Percentiles rank a stretch among this genome's conserved stretches.
Evolutionary conservation across 2,329 filamentous ascomycete genomes (phyloP).

Genomic region (Stagonosporopsis cucurbitacearum): DNA sequence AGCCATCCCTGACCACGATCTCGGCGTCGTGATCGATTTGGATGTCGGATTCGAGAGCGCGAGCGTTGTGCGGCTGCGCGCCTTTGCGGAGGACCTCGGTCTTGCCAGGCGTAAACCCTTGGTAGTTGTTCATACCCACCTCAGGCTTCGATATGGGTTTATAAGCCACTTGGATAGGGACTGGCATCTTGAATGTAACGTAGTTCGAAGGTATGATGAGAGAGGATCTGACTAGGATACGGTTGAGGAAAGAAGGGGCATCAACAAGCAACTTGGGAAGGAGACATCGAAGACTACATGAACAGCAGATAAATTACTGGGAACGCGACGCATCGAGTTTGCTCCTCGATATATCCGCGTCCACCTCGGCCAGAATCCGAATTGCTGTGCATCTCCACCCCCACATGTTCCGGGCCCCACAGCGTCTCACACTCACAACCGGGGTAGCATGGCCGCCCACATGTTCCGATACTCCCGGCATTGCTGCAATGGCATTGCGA

Average conservation of each 20-base stretch:
- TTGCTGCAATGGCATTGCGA: neutral
- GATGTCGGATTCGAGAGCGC: constrained; percentile 49
- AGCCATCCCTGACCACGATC: constrained; percentile 53
- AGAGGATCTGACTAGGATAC: no score
- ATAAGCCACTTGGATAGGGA: constrained; percentile 36
- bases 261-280: neutral
- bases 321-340: neutral
- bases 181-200: constrained; percentile 35
- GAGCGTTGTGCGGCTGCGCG: constrained; percentile 44
- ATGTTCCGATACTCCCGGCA: neutral
- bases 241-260: neutral
- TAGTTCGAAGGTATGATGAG: neutral
- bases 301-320: neutral
- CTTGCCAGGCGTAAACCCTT: constrained; percentile 50
- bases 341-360: neutral
- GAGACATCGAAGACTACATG: neutral
- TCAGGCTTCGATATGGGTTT: constrained; percentile 46
- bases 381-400: neutral
- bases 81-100: constrained; percentile 50
- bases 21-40: constrained; percentile 55
- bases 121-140: constrained; percentile 51
- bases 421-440: neutral
- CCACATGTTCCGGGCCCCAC: constrained; percentile 3
- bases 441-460: constrained; percentile 4
- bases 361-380: neutral